Conservation (phyloP, 2,329 filamentous ascomycete species). For the Xylaria sp. region DNA sequence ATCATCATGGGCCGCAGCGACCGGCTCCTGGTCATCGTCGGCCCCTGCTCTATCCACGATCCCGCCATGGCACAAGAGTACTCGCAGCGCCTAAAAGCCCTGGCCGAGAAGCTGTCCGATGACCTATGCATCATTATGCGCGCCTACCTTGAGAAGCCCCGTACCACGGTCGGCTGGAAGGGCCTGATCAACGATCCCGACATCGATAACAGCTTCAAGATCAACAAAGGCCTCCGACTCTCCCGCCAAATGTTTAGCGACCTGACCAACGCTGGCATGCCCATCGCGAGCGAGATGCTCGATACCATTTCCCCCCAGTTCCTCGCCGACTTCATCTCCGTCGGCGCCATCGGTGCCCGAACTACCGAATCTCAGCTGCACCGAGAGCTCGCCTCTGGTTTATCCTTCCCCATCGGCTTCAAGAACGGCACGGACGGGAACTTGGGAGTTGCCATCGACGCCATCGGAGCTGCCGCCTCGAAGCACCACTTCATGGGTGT, state of each 20-base stretch:
- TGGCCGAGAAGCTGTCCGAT: slow-evolving; percentile 81
- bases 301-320: slow-evolving; percentile 99
- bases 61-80: slow-evolving; percentile 89
- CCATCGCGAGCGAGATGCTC: slow-evolving; percentile 97
- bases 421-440: slow-evolving; percentile 99
- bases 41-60: slow-evolving; percentile 97
- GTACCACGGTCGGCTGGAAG: slow-evolving; percentile 99
- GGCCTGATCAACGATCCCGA: slow-evolving; percentile 99
- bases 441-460: slow-evolving; percentile 90
- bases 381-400: slow-evolving; percentile 91
- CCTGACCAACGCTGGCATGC: slow-evolving; percentile 86
- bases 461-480: slow-evolving; percentile 86
- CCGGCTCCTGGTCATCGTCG: slow-evolving; percentile 91
- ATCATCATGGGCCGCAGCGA: slow-evolving; percentile 84
- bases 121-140: slow-evolving; percentile 97
- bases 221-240: slow-evolving; percentile 96
- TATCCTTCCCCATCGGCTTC: slow-evolving; percentile 98
- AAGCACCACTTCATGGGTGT: slow-evolving; percentile 98
- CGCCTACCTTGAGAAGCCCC: slow-evolving; percentile 98
- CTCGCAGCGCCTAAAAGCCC: slow-evolving; percentile 77
- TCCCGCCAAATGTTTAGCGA: slow-evolving; percentile 95
- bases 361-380: slow-evolving; percentile 98
- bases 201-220: slow-evolving; percentile 96
- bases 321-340: slow-evolving; percentile 92
- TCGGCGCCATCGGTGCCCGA: slow-evolving; percentile 93